These are phyloP conservation scores for Saccharum spontaneum DNA, from an alignment of 176 grass and related monocot genomes.

Conservation along the genomic window DNA sequence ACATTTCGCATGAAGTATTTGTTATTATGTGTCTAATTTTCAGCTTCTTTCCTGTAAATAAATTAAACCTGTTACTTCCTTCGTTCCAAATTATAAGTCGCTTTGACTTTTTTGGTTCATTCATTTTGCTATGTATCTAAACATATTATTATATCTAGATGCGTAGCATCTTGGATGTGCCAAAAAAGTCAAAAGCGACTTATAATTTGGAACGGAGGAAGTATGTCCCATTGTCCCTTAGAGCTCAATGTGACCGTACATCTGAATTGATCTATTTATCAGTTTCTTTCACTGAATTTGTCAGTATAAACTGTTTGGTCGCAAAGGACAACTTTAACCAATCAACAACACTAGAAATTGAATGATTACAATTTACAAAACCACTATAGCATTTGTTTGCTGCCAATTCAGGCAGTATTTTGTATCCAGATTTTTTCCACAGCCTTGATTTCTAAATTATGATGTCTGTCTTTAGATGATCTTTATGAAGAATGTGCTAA, in stretches of 20 bases:
- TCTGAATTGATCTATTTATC: background rate
- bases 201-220: too few species aligned
- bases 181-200: too few species aligned
- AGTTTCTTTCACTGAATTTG: conserved; percentile 16
- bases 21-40: background rate
- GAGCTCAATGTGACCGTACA: background rate
- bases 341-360: background rate
- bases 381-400: background rate
- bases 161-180: too few species aligned
- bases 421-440: background rate
- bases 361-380: background rate
- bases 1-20: background rate
- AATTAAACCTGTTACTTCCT: background rate
- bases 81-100: too few species aligned
- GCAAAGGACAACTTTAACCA: background rate
- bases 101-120: too few species aligned
- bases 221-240: background rate
- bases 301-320: conserved; percentile 15
- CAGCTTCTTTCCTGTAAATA: background rate
- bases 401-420: background rate
- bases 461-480: background rate
- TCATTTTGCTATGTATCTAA: too few species aligned
- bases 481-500: background rate
- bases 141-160: too few species aligned
- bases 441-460: background rate